Conservation (phyloP, 495 filamentous ascomycete species). For the Viridothelium virens region DNA sequence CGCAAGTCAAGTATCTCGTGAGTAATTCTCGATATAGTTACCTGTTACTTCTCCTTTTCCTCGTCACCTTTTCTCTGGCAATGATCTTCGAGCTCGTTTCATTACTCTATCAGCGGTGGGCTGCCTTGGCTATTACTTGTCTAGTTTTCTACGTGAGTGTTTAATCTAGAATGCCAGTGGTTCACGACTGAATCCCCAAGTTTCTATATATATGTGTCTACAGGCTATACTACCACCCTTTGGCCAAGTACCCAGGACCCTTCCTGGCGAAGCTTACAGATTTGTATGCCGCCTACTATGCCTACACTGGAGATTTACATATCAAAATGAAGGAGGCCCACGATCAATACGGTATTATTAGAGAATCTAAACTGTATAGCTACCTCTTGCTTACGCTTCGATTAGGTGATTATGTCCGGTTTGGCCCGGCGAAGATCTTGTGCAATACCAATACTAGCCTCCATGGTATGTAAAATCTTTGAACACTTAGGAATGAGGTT, state of each 20-base stretch:
- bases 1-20: too few relatives aligned
- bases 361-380: neutral
- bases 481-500: neutral
- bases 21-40: too few relatives aligned
- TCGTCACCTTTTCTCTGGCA: too few relatives aligned
- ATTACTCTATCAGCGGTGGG: neutral
- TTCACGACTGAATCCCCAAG: neutral
- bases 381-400: neutral
- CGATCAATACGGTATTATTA: constrained; percentile 9
- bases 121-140: neutral
- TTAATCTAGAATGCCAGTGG: neutral
- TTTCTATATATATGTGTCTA: neutral
- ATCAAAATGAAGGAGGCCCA: constrained; percentile 7
- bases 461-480: neutral
- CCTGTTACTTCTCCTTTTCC: too few relatives aligned
- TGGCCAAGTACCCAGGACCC: constrained; percentile 11
- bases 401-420: neutral
- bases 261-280: constrained; percentile 10
- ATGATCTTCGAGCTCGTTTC: too few relatives aligned
- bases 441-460: neutral
- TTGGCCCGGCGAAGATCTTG: neutral
- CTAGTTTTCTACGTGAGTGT: neutral
- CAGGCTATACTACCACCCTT: constrained; percentile 12
- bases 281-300: neutral
- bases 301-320: neutral